Conservation (phyloP, 2,329 filamentous ascomycete species). For the Sordariomycetes sp. region DNA sequence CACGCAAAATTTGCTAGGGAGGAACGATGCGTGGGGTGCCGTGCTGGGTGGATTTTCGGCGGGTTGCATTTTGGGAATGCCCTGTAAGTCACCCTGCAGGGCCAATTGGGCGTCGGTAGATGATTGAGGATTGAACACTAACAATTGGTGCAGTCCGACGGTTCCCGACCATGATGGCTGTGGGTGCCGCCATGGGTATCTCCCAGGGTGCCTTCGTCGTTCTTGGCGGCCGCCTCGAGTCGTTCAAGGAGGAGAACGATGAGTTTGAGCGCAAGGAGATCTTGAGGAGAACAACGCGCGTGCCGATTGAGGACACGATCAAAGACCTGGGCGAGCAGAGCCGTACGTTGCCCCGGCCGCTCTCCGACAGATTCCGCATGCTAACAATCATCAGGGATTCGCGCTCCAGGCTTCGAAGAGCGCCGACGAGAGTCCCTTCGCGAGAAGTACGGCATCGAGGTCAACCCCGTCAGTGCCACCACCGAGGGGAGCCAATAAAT, state of each 20-base stretch:
- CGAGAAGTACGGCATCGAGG: constrained; percentile 81
- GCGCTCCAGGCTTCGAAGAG: constrained; percentile 75
- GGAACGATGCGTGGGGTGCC: constrained; percentile 70
- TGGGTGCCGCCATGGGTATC: constrained; percentile 47
- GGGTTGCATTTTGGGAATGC: constrained; percentile 63
- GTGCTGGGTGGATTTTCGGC: constrained; percentile 68
- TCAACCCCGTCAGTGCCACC: constrained; percentile 54
- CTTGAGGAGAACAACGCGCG: constrained; percentile 63
- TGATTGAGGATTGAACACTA: constrained; percentile 1
- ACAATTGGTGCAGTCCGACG: constrained; percentile 27
- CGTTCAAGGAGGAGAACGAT: constrained; percentile 46
- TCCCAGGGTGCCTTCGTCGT: constrained; percentile 58
- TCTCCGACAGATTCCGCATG: background rate
- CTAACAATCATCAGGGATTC: constrained; percentile 51
- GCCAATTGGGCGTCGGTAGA: too few relatives aligned
- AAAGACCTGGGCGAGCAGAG: constrained; percentile 77
- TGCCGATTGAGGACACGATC: constrained; percentile 71
- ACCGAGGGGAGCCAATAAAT: constrained; percentile 32
- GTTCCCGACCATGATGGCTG: constrained; percentile 62
- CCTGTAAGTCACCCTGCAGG: constrained; percentile 53
- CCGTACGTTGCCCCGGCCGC: constrained; percentile 43
- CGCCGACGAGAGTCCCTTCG: constrained; percentile 72
- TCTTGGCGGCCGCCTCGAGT: constrained; percentile 51
- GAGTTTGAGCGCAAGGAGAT: constrained; percentile 71
- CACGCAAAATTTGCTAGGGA: constrained; percentile 76